phyloP scores from a whole-genome alignment of 2,329 filamentous ascomycete genomes.

The Ophiocordyceps camponoti-floridani region DNA sequence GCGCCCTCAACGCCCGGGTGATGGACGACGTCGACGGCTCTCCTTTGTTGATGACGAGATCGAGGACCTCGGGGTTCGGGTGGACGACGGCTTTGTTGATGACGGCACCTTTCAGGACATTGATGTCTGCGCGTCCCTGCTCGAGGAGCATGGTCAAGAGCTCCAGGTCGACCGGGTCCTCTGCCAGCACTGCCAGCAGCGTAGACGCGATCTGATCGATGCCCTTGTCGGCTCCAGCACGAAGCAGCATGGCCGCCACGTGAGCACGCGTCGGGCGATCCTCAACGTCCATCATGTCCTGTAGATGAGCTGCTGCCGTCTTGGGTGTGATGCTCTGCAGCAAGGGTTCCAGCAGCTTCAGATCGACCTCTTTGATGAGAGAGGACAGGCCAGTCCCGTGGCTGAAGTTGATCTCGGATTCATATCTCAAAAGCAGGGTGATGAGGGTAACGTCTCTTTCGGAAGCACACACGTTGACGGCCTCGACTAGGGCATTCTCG shows the following conservation, averaged over 20 bases:
- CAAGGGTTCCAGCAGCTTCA: constrained; percentile 24
- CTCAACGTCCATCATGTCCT: constrained; percentile 25
- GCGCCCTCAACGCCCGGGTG: constrained; percentile 20
- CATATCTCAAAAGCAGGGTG: constrained; percentile 29
- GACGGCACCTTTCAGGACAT: constrained; percentile 25
- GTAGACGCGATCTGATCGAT: constrained; percentile 23
- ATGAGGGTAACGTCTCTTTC: constrained; percentile 33
- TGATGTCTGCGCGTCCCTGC: constrained; percentile 33
- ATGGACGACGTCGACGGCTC: constrained; percentile 25
- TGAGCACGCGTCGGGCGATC: constrained; percentile 24
- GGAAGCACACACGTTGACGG: constrained; percentile 28
- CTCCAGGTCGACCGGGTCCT: constrained; percentile 29
- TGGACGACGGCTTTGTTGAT: constrained; percentile 22
- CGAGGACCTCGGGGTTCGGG: constrained; percentile 28
- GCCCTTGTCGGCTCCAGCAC: constrained; percentile 24
- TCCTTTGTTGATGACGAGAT: constrained; percentile 26
- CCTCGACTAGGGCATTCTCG: constrained; percentile 30
- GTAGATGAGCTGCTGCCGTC: constrained; percentile 28
- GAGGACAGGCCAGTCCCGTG: constrained; percentile 29
- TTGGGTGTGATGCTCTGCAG: constrained; percentile 27
- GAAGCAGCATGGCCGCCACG: constrained; percentile 28
- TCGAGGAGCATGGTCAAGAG: constrained; percentile 30
- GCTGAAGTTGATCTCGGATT: constrained; percentile 35
- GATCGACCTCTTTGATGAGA: constrained; percentile 29
- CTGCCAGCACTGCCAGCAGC: constrained; percentile 21